Evolutionary conservation across 495 filamentous ascomycete species (phyloP), one percentile per base, ranked within the genome.

Genomic region (Parachaetomium inaequale): DNA sequence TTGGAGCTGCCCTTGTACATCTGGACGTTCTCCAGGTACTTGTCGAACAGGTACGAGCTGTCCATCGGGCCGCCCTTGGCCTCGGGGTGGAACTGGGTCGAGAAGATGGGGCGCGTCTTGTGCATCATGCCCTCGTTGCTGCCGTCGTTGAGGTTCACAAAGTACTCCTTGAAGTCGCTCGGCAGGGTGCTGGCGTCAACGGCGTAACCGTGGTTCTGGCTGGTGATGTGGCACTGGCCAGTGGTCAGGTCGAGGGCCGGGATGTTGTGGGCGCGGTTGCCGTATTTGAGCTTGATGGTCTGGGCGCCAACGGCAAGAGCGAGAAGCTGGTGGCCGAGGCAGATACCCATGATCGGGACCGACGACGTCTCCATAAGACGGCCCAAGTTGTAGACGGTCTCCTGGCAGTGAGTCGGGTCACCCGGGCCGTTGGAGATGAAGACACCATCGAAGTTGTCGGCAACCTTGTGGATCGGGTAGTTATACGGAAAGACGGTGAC

Each of bases 381-480:
- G 59, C 79, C 81, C 43, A 98, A 82, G 76, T 96, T 90, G 83
- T 93, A 93, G 58, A 96, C 91, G 14, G 95, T 96, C 62, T 90
- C 83, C 71, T 90, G 86, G 79, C 92, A 96, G 80, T 98, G 93
- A 29, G 92, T 97, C 67, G 94, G 94, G 77, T 99, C 94, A 75
- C 94, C 94, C 10, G 94, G 93, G 61, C 94, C 93, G 78, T 98
- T 97, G 74, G 91, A 95, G 77, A 91, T 96, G 84, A 99, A 98
- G 70, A 98, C 85, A 66, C 94, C 94, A 68, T 98, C 94, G 67
- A 96, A 98, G 81, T 96, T 90, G 75, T 96, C 88, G 61, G 92
- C 90, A 26, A 96, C 89, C 83, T 98, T 98, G 83, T 97, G 92
- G 75, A 98, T 93, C 57, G 92, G 92, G 79, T 91, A 98, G 78